Evolutionary conservation across 2,329 filamentous ascomycete genomes (phyloP), one percentile per base, ranked within the genome.

Genomic region (Ambrosiella xylebori): DNA sequence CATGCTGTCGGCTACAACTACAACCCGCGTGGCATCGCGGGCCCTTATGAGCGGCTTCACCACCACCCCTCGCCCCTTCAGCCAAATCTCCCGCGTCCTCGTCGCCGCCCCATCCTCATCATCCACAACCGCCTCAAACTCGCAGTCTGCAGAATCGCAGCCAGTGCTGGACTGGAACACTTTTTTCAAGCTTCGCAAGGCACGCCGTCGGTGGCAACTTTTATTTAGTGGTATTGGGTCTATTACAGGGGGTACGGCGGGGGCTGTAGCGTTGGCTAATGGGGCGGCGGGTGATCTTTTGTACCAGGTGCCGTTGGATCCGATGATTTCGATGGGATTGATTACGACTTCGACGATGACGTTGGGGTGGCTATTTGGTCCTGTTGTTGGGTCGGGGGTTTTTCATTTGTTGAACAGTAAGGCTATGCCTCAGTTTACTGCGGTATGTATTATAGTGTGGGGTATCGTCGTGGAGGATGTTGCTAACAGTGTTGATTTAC

Each of bases 141-240:
- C 27, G 27, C 27, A 27, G 27, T 27, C 27, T 3, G 27, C 27
- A 3, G 27, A 4, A 27, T 27, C 27, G 4, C 27, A 27, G 27
- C 27, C 27, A 15, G 66, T 70, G n/a, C 79, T 90, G 47, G 80
- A 88, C 71, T 97, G 91, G 91, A 85, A 96, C 73, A 82, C 81
- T 56, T 97, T 95, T 76, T 95, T 97, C 76, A 81, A 82, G 68
- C 83, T 97, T 61, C 88, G 91, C 66, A 86, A 88, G 65, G 85
- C 83, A 61, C 86, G 91, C 58, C 84, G 91, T 61, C 81, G 86
- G 65, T 86, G 90, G 74, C 88, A 91, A 68, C 79, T 95, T 41
- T 79, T 78, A 54, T 89, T 88, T 63, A 91, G 86, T 52, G 75
- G 88, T 56, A 68, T 81, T 39, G 80, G 79, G 39, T 83, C 84